Evolutionary conservation across 495 filamentous ascomycete species (phyloP), one percentile per base, ranked within the genome.

Genomic region (Penicillium cosmopolitanum): DNA sequence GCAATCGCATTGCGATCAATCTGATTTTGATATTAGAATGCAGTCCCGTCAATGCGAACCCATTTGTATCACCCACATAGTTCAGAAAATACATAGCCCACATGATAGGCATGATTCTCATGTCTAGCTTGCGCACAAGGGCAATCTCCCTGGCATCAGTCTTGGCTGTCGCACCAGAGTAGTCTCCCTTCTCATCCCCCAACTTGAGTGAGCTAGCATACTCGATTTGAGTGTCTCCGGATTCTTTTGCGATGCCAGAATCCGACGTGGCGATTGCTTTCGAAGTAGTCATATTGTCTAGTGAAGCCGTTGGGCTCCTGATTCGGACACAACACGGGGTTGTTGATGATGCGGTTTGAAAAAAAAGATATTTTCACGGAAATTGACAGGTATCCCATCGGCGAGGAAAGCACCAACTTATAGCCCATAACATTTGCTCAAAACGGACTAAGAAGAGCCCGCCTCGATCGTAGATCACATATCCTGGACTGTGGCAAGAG

Each of bases 91-190:
- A 81, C 77, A 79, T 79, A 2, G 53, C 53, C 53, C 53, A 56
- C 42, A 56, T 43, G 28, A 72, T 71, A 47, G 74, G 74, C 76
- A 82, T 79, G 36, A 82, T 77, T 43, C 69, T 76, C 44, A 57
- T 62, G 58, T 80, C 79, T 4, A 82, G 61, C 62, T 82, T 82
- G 51, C 66, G 68, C n/a, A 80, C 79, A n/a, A 82, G 60, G 8
- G 28, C 25, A 33, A 62, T 62, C 19, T 62, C 60, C 7, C 3
- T 18, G 4, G 60, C 48, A n/a, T 62, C 55, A 5, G 40, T 53
- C 50, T 62, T 62, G 34, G 48, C 42, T 33, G 51, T 53, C 19
- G 54, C 54, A 3, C 60, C 60, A 19, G 55, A 57, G 31, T 57
- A 57, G 50, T 62, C 60, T 1, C 54, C 47, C 36, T 53, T 56